Conservation (phyloP, 2,329 filamentous ascomycete genomes). For the Didymella keratinophila region DNA sequence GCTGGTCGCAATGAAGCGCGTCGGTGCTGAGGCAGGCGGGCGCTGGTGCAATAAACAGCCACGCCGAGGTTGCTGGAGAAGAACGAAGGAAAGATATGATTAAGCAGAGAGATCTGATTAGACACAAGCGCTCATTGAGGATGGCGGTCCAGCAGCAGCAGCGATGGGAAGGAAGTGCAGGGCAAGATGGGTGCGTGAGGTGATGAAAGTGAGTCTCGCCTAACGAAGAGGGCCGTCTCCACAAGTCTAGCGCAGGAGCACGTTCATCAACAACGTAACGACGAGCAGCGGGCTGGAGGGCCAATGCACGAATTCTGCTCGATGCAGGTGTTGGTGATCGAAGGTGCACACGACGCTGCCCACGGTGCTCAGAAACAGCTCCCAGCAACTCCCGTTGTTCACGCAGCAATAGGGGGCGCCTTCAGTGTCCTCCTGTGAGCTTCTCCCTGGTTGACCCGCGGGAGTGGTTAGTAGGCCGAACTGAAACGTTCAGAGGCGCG, state of each 20-base stretch:
- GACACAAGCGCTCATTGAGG: constrained; percentile 39
- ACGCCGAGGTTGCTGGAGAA: constrained; percentile 47
- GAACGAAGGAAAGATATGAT: constrained; percentile 48
- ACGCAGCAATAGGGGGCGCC: constrained; percentile 17
- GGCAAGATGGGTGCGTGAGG: constrained; percentile 25
- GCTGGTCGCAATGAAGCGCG: constrained; percentile 26
- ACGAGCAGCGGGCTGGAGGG: constrained; percentile 2
- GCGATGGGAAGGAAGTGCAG: constrained; percentile 26
- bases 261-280: constrained; percentile 12
- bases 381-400: background rate
- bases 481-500: constrained; percentile 45
- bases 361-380: background rate
- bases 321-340: background rate
- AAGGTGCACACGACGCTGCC: background rate
- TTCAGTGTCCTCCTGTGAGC: constrained; percentile 16
- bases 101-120: constrained; percentile 42
- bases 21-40: constrained; percentile 20
- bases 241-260: constrained; percentile 12
- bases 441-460: constrained; percentile 35
- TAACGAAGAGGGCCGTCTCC: constrained; percentile 12
- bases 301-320: constrained; percentile 6
- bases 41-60: constrained; percentile 50
- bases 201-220: constrained; percentile 21
- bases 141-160: constrained; percentile 27
- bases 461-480: constrained; percentile 15